Conservation (phyloP, 306 rosid species). For the Ochetophila trinervis region DNA sequence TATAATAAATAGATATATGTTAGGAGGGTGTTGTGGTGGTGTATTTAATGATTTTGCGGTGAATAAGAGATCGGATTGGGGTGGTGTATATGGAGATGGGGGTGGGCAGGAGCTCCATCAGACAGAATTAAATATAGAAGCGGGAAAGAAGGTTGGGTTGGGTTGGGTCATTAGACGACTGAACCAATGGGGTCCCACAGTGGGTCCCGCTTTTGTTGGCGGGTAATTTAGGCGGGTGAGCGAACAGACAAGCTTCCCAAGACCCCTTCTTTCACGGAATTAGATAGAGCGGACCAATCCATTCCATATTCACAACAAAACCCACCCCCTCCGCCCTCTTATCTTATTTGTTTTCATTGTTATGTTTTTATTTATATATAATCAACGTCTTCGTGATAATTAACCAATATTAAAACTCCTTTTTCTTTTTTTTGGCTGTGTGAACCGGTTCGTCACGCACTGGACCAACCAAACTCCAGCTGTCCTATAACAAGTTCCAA, state of each 20-base stretch:
- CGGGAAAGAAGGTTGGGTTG: conserved; percentile 21
- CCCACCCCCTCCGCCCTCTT: too few species aligned
- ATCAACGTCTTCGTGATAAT: too few species aligned
- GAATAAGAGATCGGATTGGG: background rate
- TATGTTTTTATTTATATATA: too few species aligned
- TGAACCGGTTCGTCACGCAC: conserved; percentile 2
- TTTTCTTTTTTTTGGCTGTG: background rate
- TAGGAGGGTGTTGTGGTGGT: background rate
- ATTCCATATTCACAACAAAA: background rate
- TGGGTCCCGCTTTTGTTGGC: conserved; percentile 38
- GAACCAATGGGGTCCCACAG: conserved; percentile 24
- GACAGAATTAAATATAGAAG: conserved; percentile 29
- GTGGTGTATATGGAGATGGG: conserved; percentile 9
- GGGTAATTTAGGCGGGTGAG: conserved; percentile 44
- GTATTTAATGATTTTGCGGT: background rate
- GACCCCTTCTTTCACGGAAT: conserved; percentile 24
- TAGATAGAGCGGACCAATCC: conserved; percentile 26
- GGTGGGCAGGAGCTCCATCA: conserved; percentile 18
- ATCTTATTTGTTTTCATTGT: too few species aligned
- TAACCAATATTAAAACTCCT: too few species aligned
- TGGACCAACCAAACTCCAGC: conserved; percentile 2
- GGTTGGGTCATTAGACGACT: conserved; percentile 7
- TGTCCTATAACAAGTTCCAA: background rate
- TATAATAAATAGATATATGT: background rate
- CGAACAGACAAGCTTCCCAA: conserved; percentile 10